A percentile compares a stretch with the other conserved stretches of the same genome.
Conservation (phyloP, 2,329 filamentous ascomycete species). For the Pyrenophora tritici-repentis region DNA sequence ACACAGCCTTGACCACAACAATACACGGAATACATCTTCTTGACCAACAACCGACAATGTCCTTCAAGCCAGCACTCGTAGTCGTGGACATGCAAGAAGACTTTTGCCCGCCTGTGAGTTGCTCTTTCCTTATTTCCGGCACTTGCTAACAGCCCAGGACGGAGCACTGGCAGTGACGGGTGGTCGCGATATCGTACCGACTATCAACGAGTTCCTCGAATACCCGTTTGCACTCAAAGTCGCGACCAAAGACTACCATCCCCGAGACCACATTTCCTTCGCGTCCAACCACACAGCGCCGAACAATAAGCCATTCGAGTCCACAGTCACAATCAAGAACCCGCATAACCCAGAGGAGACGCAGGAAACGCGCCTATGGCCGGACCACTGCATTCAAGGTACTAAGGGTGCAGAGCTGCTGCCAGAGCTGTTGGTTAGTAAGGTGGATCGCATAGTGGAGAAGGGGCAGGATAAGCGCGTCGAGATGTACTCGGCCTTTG, state of each 20-base stretch:
- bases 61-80: conserved; percentile 62
- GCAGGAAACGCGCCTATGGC: conserved; percentile 79
- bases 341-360: conserved; percentile 66
- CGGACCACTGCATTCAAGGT: conserved; percentile 81
- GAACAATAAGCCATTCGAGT: conserved; percentile 70
- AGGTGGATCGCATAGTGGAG: conserved; percentile 69
- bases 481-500: conserved; percentile 95
- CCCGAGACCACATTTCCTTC: conserved; percentile 82
- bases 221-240: conserved; percentile 75
- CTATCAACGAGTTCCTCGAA: conserved; percentile 75
- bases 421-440: conserved; percentile 66
- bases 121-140: background rate
- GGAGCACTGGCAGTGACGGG: conserved; percentile 81
- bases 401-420: conserved; percentile 75
- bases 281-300: conserved; percentile 72
- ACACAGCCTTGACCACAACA: background rate
- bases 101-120: conserved; percentile 83
- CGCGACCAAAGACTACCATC: conserved; percentile 94
- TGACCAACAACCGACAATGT: conserved; percentile 18
- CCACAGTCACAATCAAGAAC: conserved; percentile 67
- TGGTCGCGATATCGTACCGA: conserved; percentile 70
- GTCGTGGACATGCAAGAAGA: conserved; percentile 93
- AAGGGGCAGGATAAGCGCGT: conserved; percentile 77
- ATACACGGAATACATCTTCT: background rate
- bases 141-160: conserved; percentile 58